phyloP scores from a whole-genome alignment of 768 basidiomycete genomes.

The Rhodosporidiobolus odoratus region DNA sequence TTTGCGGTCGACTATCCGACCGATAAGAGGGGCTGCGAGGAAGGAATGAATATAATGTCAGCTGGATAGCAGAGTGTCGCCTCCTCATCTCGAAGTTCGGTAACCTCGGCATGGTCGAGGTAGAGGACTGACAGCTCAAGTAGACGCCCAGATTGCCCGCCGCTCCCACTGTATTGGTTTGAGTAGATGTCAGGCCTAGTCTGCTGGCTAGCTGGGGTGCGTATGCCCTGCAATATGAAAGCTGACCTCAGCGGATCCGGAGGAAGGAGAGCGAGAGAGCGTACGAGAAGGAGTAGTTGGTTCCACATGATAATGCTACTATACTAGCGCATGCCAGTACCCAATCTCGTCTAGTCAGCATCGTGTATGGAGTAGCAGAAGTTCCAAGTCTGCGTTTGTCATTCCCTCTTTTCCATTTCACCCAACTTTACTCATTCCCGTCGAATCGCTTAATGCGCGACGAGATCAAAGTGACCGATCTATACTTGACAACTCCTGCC shows the following conservation, averaged over 20 bases:
- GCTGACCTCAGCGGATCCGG: background rate
- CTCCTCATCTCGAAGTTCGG: too few relatives aligned
- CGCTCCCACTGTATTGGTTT: slow-evolving; percentile 23
- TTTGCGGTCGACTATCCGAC: slow-evolving; percentile 25
- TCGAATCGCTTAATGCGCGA: slow-evolving; percentile 34
- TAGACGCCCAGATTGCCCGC: slow-evolving; percentile 36
- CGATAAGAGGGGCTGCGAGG: slow-evolving; percentile 17
- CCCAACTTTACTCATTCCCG: too few relatives aligned
- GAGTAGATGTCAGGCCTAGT: slow-evolving; percentile 10
- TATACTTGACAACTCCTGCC: slow-evolving; percentile 44
- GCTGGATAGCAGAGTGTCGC: too few relatives aligned
- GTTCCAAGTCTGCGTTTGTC: too few relatives aligned
- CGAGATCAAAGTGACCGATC: slow-evolving; percentile 44
- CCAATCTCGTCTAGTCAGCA: background rate
- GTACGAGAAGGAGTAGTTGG: slow-evolving; percentile 32
- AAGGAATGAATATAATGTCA: background rate
- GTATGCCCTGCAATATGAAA: slow-evolving; percentile 14
- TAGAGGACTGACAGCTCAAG: slow-evolving; percentile 17
- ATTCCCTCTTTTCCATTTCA: too few relatives aligned
- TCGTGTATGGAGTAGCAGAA: too few relatives aligned
- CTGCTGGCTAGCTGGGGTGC: slow-evolving; percentile 21
- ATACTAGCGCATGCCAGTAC: slow-evolving; percentile 1
- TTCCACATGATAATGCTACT: slow-evolving; percentile 10
- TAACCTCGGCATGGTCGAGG: background rate
- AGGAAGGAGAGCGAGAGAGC: background rate